A percentile compares a stretch with the other conserved stretches of the same genome.
These are phyloP conservation scores for Powellomyces hirtus DNA, from an alignment of 192 early-diverging fungal genomes.

Conservation along the genomic window DNA sequence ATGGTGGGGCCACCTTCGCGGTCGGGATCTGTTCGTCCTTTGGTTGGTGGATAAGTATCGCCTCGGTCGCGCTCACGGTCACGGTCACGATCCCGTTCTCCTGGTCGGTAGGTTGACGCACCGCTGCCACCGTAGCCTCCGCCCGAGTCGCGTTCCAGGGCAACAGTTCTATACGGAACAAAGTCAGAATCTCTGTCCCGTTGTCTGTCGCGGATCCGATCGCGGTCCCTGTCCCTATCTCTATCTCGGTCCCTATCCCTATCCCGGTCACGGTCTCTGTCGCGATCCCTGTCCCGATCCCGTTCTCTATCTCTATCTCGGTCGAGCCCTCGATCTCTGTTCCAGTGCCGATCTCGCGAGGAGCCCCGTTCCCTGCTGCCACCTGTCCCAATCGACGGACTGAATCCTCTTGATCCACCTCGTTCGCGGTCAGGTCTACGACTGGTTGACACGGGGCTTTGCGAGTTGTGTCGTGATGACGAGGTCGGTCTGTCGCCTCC, in stretches of 20 bases:
- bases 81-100: neutral
- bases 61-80: neutral
- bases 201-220: too few species aligned
- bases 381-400: neutral
- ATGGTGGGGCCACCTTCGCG: neutral
- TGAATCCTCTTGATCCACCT: neutral
- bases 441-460: neutral
- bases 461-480: neutral
- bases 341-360: neutral
- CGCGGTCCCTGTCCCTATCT: too few species aligned
- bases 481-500: neutral
- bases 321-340: neutral
- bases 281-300: constrained; percentile 9
- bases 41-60: neutral
- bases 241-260: neutral
- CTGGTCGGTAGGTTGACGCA: neutral
- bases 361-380: neutral
- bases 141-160: neutral
- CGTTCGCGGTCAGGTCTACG: neutral
- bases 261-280: neutral
- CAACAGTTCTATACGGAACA: neutral
- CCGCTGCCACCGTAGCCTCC: neutral
- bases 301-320: constrained; percentile 2
- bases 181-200: neutral
- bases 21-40: neutral